phyloP scores from a whole-genome alignment of 768 basidiomycete species.

The Strobilomyces confusus region DNA sequence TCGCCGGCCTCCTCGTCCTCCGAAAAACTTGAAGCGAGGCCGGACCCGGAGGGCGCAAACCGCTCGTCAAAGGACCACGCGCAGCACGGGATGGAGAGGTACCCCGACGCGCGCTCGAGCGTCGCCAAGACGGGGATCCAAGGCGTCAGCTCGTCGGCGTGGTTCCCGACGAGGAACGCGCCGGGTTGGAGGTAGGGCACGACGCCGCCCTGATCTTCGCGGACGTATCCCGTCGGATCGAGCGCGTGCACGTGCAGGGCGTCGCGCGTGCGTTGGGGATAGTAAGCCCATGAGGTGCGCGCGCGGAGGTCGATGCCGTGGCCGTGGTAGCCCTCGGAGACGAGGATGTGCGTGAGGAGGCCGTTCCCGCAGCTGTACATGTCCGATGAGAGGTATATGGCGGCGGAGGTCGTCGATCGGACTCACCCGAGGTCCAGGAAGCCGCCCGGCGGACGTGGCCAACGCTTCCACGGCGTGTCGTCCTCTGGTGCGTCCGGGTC shows the following conservation, averaged over 20 bases:
- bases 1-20: too few species aligned
- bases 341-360: constrained; percentile 82
- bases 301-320: constrained; percentile 83
- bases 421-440: constrained; percentile 86
- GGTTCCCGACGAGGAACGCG: constrained; percentile 87
- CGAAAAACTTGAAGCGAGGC: too few species aligned
- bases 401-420: not conserved
- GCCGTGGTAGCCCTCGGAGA: constrained; percentile 79
- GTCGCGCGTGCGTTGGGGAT: constrained; percentile 58
- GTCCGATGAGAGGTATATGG: not conserved
- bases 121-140: constrained; percentile 87
- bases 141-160: constrained; percentile 94
- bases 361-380: constrained; percentile 81
- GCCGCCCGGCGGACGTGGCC: constrained; percentile 79
- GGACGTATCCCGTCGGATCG: constrained; percentile 44
- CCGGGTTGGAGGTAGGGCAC: constrained; percentile 38
- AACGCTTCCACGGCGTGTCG: constrained; percentile 54
- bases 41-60: constrained; percentile 34
- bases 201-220: not conserved
- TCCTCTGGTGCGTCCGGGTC: not conserved
- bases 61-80: constrained; percentile 73
- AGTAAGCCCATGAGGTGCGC: constrained; percentile 80
- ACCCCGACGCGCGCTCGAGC: constrained; percentile 55
- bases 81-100: constrained; percentile 88
- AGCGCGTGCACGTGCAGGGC: constrained; percentile 67